Evolutionary conservation across 2,329 filamentous ascomycete species (phyloP), one percentile per base, ranked within the genome.

Genomic region (Diaporthe longicolla): DNA sequence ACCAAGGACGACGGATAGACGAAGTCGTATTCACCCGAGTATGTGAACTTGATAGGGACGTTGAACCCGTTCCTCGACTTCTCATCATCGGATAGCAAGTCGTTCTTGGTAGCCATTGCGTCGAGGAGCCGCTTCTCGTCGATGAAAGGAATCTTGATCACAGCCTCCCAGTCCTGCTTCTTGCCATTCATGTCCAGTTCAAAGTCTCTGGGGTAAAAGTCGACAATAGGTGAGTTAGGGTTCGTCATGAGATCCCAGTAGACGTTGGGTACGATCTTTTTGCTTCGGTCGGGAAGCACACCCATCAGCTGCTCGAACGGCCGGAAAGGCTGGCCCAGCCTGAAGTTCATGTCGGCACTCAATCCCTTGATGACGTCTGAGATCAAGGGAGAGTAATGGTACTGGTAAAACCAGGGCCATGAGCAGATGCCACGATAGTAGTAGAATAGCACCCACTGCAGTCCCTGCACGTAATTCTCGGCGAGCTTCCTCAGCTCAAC

Each of bases 151-250:
- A 99, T 99, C 84, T 98, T 99, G 77, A 99, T 95, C 50, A 99
- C 96, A 37, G 97, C 97, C 82, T 99, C 97, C 97, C 97, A 99
- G 77, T 99, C 97, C 93, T 98, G 97, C 86, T 98, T 99, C 87
- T 99, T 99, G 74, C 97, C 97, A 79, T 99, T 98, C 97, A 99
- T 98, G 82, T 99, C 97, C 54, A 99, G 88, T 77, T 97, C 95
- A 80, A 99, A 99, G 79, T 99, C 97, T 78, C 96, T 91, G 3
- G 97, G 97, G 80, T 99, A 99, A 82, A 99, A 99, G 81, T 99
- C 97, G 80, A 98, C 93, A 82, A 99, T 99, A 2, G 97, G 95
- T 21, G 96, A 98, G 21, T 93, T 90, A 2, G 93, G 89, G 72
- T 94, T 94, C 1, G 95, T 98, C 97, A 99, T 99, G 65, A 99